Evolutionary conservation across 306 rosid species (phyloP), one percentile per base, ranked within the genome.

Genomic region (Trifolium pratense): DNA sequence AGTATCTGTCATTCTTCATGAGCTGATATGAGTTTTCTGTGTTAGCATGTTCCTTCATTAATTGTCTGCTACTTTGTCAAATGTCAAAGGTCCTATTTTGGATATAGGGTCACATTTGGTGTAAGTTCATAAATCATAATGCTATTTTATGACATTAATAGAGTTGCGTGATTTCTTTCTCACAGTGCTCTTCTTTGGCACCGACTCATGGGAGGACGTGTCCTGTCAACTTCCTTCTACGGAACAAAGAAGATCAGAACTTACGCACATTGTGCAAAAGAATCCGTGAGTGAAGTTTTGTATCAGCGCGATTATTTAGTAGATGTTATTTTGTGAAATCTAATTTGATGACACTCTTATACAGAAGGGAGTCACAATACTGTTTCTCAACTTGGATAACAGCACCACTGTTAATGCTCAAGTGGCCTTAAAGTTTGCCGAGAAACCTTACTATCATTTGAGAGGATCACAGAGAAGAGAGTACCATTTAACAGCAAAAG

Each of bases 151-250:
- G 70, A 78, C 69, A 45, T 29, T 31, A 26, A 4, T 40, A 14
- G 66, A 70, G 52, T 57, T 55, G 43, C 58, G 49, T 40, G 60
- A 29, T 25, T 78, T 80, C 51, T 80, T 20, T 12, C 7, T 55
- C 66, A 60, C 86, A 94, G 99, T 67, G 97, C 99, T 71, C 97
- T 94, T 71, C 85, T 94, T 46, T 94, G 95, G 95, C 96, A 91
- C 74, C 81, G 87, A 42, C 85, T 95, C 61, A 95, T 91, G 99
- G 99, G 99, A 74, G 61, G 78, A 52, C 87, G 85, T 11, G 96
- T 87, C 25, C 83, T 91, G 3, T 68, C 90, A 10, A 81, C 96
- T 16, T 79, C 52, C 78, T 95, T 94, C 78, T 68, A 46, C 6
- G 96, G 93, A 70, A 80, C 97, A 0, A 87, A 83, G 51, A 80